Conservation (phyloP, 2,329 filamentous ascomycete species). For the Elsinoe australis region DNA sequence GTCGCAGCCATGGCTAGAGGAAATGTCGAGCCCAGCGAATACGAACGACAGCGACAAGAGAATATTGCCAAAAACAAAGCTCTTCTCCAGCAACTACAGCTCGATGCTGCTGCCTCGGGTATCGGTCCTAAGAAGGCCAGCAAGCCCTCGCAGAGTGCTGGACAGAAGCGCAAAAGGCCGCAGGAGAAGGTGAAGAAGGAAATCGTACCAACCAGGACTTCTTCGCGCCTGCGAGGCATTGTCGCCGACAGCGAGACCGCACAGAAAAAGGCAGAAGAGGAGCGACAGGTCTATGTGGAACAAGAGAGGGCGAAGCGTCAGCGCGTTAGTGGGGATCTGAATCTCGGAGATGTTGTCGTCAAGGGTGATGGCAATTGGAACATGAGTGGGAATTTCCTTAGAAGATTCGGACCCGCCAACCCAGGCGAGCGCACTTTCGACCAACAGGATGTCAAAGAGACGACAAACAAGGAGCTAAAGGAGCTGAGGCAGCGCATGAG, state of each 20-base stretch:
- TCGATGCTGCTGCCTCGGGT: constrained; percentile 60
- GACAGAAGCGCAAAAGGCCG: constrained; percentile 35
- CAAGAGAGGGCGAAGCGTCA: constrained; percentile 54
- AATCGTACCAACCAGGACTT: constrained; percentile 50
- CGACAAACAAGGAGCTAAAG: constrained; percentile 67
- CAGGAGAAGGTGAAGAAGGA: constrained; percentile 52
- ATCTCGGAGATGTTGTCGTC: constrained; percentile 68
- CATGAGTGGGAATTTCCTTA: constrained; percentile 57
- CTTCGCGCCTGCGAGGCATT: constrained; percentile 54
- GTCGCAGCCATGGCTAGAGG: neutral
- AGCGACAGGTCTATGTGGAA: constrained; percentile 50
- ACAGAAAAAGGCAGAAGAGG: constrained; percentile 61
- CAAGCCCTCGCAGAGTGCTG: constrained; percentile 40
- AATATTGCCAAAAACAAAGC: constrained; percentile 84
- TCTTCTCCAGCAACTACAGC: constrained; percentile 67
- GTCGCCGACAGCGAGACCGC: constrained; percentile 59
- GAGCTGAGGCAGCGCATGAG: constrained; percentile 69
- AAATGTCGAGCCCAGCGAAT: constrained; percentile 60
- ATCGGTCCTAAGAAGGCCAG: constrained; percentile 52
- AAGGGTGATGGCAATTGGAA: constrained; percentile 67
- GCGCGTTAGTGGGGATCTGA: constrained; percentile 59
- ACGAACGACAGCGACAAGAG: constrained; percentile 74
- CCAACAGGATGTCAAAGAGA: constrained; percentile 73
- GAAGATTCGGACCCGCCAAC: constrained; percentile 62
- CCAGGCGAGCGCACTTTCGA: constrained; percentile 80